Conservation (phyloP, 2,329 filamentous ascomycete species). For the Colletotrichum caudatum region DNA sequence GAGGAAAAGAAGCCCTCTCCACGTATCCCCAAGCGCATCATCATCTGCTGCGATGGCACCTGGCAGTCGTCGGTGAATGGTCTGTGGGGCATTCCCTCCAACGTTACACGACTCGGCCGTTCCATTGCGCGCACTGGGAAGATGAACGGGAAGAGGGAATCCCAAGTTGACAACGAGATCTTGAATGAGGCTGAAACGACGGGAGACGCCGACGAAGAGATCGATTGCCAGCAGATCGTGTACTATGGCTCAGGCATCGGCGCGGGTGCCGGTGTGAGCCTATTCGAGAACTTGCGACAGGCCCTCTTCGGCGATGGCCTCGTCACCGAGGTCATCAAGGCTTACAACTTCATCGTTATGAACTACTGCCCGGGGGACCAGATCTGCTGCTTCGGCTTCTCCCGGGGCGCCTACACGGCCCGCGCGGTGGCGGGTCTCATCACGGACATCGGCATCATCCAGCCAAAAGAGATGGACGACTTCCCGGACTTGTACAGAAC, state of each 20-base stretch:
- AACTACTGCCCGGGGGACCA: constrained; percentile 54
- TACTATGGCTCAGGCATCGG: constrained; percentile 17
- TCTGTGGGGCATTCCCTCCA: constrained; percentile 22
- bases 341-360: constrained; percentile 54
- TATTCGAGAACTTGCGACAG: not conserved
- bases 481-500: constrained; percentile 4
- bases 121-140: not conserved
- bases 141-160: not conserved
- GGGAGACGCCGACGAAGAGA: not conserved
- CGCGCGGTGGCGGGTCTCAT: constrained; percentile 55
- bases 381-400: constrained; percentile 55
- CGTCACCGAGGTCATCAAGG: constrained; percentile 45
- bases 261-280: not conserved
- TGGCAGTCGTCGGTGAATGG: constrained; percentile 35
- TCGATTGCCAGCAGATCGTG: constrained; percentile 6
- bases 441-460: constrained; percentile 44
- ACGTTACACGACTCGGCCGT: constrained; percentile 19
- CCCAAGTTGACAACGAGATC: no score
- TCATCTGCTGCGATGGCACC: constrained; percentile 33
- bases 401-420: constrained; percentile 56
- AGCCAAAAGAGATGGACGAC: constrained; percentile 14
- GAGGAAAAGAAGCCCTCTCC: no score
- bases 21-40: constrained; percentile 23
- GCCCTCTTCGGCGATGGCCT: constrained; percentile 21
- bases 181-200: no score